Conservation (phyloP, 2,329 filamentous ascomycete species). For the Fusarium newnesense region DNA sequence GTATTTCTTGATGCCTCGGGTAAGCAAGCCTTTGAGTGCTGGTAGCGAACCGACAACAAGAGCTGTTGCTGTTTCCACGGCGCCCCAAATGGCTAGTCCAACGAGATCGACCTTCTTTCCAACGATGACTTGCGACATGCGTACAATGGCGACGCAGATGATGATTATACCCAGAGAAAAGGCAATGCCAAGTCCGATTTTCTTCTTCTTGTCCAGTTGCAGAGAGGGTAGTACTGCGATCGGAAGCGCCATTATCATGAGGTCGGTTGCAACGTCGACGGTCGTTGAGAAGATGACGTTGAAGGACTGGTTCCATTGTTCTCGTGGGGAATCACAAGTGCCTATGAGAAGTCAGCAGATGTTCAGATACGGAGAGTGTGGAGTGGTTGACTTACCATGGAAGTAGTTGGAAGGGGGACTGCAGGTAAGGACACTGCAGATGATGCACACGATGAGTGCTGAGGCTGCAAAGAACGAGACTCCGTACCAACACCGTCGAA, state of each 20-base stretch:
- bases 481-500: slow-evolving; percentile 15
- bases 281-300: slow-evolving; percentile 25
- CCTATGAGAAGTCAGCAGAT: neutral
- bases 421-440: slow-evolving; percentile 20
- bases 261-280: slow-evolving; percentile 14
- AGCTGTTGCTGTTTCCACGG: slow-evolving; percentile 23
- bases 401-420: slow-evolving; percentile 16
- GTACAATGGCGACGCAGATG: slow-evolving; percentile 13
- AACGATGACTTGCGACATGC: slow-evolving; percentile 26
- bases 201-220: slow-evolving; percentile 24
- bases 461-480: slow-evolving; percentile 2
- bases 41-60: slow-evolving; percentile 19
- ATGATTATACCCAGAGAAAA: slow-evolving; percentile 24
- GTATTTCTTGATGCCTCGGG: slow-evolving; percentile 20
- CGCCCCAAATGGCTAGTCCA: slow-evolving; percentile 22
- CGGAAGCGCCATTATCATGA: slow-evolving; percentile 30
- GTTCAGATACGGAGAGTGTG: rapidly evolving
- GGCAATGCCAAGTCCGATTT: slow-evolving; percentile 13
- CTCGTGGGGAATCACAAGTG: neutral
- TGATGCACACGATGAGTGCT: neutral
- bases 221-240: slow-evolving; percentile 19
- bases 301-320: slow-evolving; percentile 10
- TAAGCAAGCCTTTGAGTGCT: slow-evolving; percentile 15
- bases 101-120: slow-evolving; percentile 18
- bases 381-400: neutral